Evolutionary conservation across 345 rosid genomes (phyloP), one percentile per base, ranked within the genome.

Genomic region (Brassica juncea): DNA sequence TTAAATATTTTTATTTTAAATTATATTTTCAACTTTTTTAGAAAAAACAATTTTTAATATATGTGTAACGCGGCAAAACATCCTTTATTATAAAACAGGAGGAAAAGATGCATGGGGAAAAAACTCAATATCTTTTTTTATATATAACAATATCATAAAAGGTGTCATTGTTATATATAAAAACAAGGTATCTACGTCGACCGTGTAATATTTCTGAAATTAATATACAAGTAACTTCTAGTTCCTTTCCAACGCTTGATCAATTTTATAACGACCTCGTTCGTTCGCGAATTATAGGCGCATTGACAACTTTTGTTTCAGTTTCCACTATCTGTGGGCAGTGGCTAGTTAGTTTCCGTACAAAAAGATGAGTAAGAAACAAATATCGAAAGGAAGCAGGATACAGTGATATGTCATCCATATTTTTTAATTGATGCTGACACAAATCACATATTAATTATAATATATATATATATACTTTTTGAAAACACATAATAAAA

Each of bases 241-340:
- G 58, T 63, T 73, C 21, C 19, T 74, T 64, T 31, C 47, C 61
- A 62, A 62, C 5, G 67, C 68, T 54, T 2, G 28, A 66, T 54
- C 42, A 59, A 44, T 9, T 52, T 52, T 55, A 52, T 62, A 47
- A 19, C 6, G 15, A 30, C 15, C 55, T 57, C 21, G 58, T 55
- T 66, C 27, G 8, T 59, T 37, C 28, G 5, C 16, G 65, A 66
- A 66, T 67, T 57, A 67, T 67, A 57, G n/a, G 14, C 39, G 62
- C 61, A 69, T 69, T 19, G 69, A 76, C 37, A 60, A 68, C 61
- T 30, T 68, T 69, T 76, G 23, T 68, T 68, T 47, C 62, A 69
- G 80, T 61, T 69, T 61, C 75, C 80, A 77, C 70, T 70, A 77
- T 69, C 68, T 61, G 34, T 61, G 68, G 61, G 8, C 31, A 76